Evolutionary conservation across 768 basidiomycete species (phyloP), one percentile per base, ranked within the genome.

Genomic region (Hysterangium stoloniferum): DNA sequence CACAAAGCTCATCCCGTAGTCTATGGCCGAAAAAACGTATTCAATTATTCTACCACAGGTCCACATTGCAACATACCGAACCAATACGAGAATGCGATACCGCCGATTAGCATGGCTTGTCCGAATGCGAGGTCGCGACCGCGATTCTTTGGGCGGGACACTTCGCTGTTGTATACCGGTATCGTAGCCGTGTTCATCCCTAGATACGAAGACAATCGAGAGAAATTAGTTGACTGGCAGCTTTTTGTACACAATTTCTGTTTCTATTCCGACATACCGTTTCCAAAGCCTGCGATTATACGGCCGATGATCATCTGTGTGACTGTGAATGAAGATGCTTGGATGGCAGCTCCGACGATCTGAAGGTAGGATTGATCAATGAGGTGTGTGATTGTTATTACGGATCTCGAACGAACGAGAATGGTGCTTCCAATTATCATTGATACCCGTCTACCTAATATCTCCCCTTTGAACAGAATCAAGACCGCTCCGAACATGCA

Each of bases 81-180:
- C 48, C 48, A 50, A 28, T 50, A 50, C 8, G 48, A 50, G 17
- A 50, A 7, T 11, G 48, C 35, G 13, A 50, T 12, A 20, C 48
- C 48, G 15, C 24, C 48, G 13, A 50, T 50, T 7, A 50, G 48
- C 35, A 50, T 50, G 15, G 48, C 4, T 29, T 50, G 48, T 1
- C 36, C 48, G 20, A 40, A n/a, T 9, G 48, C 48, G 38, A 50
- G 48, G 37, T 50, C 48, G 20, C 48, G 35, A 27, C 48, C 48
- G 2, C 48, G 20, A 24, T 50, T 20, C 38, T 38, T 50, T 25
- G 48, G 35, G 9, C 48, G 24, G 29, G 48, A 50, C 11, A 50
- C 36, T 41, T 50, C 48, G 25, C 48, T 50, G 38, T 50, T 50
- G 32, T 50, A 50, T n/a, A 50, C 48, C n/a, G 48, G 48, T 12